These are phyloP conservation scores for Diplodia intermedia DNA, from an alignment of 2,329 filamentous ascomycete genomes.

Conservation along the genomic window DNA sequence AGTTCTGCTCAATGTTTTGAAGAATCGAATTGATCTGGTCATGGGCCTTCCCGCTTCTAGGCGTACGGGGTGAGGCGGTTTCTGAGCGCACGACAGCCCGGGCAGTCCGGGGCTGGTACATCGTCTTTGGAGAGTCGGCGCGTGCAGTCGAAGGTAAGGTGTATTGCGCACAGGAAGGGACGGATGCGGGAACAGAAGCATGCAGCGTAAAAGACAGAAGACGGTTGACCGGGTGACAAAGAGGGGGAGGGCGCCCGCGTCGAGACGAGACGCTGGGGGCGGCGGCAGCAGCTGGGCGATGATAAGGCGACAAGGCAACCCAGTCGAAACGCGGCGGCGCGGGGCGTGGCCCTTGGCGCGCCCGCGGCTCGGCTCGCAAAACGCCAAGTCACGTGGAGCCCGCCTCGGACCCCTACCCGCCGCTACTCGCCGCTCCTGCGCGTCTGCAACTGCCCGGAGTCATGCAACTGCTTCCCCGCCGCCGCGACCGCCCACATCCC, in stretches of 20 bases:
- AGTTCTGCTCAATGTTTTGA: neutral
- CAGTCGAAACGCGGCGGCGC: neutral
- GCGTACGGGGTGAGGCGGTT: neutral
- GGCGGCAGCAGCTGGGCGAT: constrained; percentile 1
- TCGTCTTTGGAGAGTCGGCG: neutral
- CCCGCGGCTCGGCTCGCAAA: constrained; percentile 24
- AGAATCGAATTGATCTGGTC: constrained; percentile 23
- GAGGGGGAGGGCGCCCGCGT: neutral
- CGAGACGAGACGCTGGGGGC: neutral
- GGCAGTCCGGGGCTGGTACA: neutral
- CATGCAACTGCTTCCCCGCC: constrained; percentile 10
- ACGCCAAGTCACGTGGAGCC: constrained; percentile 2
- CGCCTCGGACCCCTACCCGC: neutral
- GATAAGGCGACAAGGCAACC: constrained; percentile 24
- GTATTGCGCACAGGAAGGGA: neutral
- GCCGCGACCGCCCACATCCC: neutral
- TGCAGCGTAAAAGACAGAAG: neutral
- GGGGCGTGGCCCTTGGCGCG: neutral
- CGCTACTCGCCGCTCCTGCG: neutral
- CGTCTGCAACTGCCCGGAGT: neutral
- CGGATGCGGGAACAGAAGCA: neutral
- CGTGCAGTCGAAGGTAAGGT: neutral
- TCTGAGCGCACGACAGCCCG: neutral
- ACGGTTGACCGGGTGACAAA: neutral
- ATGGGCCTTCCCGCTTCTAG: neutral